These are phyloP conservation scores for Boletellus deceptivus DNA, from an alignment of 1,284 basidiomycete genomes.

Conservation along the genomic window DNA sequence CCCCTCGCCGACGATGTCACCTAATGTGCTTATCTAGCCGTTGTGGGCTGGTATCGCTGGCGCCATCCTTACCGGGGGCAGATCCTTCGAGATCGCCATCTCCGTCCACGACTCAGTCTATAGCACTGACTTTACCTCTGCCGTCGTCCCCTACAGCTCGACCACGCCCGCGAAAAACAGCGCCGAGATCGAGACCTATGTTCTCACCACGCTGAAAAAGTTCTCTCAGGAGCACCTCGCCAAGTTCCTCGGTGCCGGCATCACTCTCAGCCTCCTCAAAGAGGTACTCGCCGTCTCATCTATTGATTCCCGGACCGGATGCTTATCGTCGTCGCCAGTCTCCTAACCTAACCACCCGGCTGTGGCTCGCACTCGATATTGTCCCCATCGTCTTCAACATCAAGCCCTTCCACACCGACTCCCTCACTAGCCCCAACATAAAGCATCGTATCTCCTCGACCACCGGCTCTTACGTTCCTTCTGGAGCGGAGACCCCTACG, in stretches of 20 bases:
- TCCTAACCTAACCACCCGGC: slow-evolving; percentile 73
- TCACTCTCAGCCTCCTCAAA: slow-evolving; percentile 47
- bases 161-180: slow-evolving; percentile 51
- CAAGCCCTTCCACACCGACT: slow-evolving; percentile 77
- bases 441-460: slow-evolving; percentile 78
- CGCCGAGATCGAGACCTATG: slow-evolving; percentile 56
- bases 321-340: slow-evolving; percentile 38
- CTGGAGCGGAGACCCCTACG: slow-evolving; percentile 71
- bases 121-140: slow-evolving; percentile 68
- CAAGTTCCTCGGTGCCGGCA: slow-evolving; percentile 74
- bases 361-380: slow-evolving; percentile 75
- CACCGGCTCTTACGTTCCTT: slow-evolving; percentile 69
- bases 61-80: slow-evolving; percentile 52
- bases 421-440: slow-evolving; percentile 67
- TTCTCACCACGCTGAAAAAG: slow-evolving; percentile 59
- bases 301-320: background rate
- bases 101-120: slow-evolving; percentile 81
- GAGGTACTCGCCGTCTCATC: slow-evolving; percentile 39
- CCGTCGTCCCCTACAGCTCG: slow-evolving; percentile 47
- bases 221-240: slow-evolving; percentile 73
- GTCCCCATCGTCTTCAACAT: slow-evolving; percentile 82
- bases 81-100: slow-evolving; percentile 65
- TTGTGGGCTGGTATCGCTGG: slow-evolving; percentile 83
- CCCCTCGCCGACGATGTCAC: slow-evolving; percentile 20
- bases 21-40: slow-evolving; percentile 46